These are phyloP conservation scores for Articulospora tetracladia DNA, from an alignment of 495 filamentous ascomycete genomes.

Conservation along the genomic window DNA sequence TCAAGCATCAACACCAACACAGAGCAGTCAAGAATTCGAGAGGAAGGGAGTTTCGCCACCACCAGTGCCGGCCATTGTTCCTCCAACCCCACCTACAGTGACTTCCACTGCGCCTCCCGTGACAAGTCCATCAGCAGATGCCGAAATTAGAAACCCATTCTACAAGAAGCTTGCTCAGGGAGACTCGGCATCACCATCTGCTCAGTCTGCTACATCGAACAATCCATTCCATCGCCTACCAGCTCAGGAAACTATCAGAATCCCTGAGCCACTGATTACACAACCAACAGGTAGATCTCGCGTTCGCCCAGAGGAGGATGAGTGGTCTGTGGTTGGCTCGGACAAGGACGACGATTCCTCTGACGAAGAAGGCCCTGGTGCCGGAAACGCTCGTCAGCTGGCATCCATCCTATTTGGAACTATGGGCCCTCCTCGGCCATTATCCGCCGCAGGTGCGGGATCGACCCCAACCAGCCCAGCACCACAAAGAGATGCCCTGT, in stretches of 20 bases:
- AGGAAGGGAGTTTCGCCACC: slow-evolving; percentile 44
- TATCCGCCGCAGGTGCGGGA: slow-evolving; percentile 75
- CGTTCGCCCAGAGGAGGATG: slow-evolving; percentile 71
- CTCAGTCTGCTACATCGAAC: slow-evolving; percentile 57
- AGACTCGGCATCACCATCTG: slow-evolving; percentile 30
- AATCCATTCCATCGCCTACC: slow-evolving; percentile 95
- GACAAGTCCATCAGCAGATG: slow-evolving; percentile 29
- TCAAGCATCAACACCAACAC: slow-evolving; percentile 76
- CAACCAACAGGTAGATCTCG: slow-evolving; percentile 42
- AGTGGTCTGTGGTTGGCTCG: slow-evolving; percentile 81
- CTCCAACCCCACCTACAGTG: slow-evolving; percentile 36
- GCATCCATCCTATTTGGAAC: slow-evolving; percentile 94
- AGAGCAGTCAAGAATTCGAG: slow-evolving; percentile 50
- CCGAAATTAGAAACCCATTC: slow-evolving; percentile 66
- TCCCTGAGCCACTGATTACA: slow-evolving; percentile 17
- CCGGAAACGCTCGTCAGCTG: slow-evolving; percentile 81
- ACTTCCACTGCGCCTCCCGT: slow-evolving; percentile 10
- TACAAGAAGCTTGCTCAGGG: slow-evolving; percentile 63
- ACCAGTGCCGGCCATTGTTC: slow-evolving; percentile 35
- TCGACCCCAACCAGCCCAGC: slow-evolving; percentile 36
- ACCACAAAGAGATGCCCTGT: slow-evolving; percentile 27
- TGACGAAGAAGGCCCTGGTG: slow-evolving; percentile 68
- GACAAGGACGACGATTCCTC: slow-evolving; percentile 69
- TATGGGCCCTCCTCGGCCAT: slow-evolving; percentile 89
- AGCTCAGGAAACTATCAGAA: slow-evolving; percentile 44